These are phyloP conservation scores for Mycena galericulata DNA, from an alignment of 768 basidiomycete species.

Conservation along the genomic window DNA sequence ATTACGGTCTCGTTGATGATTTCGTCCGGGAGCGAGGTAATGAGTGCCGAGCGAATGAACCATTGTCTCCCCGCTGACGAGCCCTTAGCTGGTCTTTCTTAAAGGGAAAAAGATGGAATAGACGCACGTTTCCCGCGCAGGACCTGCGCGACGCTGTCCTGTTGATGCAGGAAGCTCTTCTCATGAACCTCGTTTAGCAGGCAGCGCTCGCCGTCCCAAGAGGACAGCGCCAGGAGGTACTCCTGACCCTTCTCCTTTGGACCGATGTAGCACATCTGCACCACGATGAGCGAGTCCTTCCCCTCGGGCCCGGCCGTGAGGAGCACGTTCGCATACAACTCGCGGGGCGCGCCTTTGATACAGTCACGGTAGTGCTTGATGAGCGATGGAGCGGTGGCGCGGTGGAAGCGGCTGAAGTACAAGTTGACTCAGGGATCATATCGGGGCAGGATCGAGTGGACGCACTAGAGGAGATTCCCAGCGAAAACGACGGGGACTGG, in stretches of 20 bases:
- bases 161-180: slow-evolving; percentile 90
- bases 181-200: slow-evolving; percentile 92
- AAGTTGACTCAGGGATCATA: slow-evolving; percentile 30
- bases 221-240: slow-evolving; percentile 81
- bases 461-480: slow-evolving; percentile 92
- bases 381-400: slow-evolving; percentile 87
- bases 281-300: slow-evolving; percentile 87
- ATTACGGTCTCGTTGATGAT: slow-evolving; percentile 86
- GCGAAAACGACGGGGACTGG: slow-evolving; percentile 93
- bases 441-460: slow-evolving; percentile 30
- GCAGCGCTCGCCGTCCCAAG: slow-evolving; percentile 91
- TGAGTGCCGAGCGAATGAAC: slow-evolving; percentile 90
- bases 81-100: neutral
- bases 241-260: slow-evolving; percentile 80
- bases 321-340: slow-evolving; percentile 91
- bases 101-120: neutral
- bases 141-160: slow-evolving; percentile 92
- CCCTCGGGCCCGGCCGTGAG: slow-evolving; percentile 90
- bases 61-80: slow-evolving; percentile 81
- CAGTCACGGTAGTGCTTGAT: slow-evolving; percentile 95
- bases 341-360: slow-evolving; percentile 87
- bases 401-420: slow-evolving; percentile 80
- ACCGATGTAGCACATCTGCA: slow-evolving; percentile 93
- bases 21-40: slow-evolving; percentile 88
- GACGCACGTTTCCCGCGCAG: slow-evolving; percentile 80